phyloP scores from a whole-genome alignment of 2,329 filamentous ascomycete species.

The Trichophyton simii region DNA sequence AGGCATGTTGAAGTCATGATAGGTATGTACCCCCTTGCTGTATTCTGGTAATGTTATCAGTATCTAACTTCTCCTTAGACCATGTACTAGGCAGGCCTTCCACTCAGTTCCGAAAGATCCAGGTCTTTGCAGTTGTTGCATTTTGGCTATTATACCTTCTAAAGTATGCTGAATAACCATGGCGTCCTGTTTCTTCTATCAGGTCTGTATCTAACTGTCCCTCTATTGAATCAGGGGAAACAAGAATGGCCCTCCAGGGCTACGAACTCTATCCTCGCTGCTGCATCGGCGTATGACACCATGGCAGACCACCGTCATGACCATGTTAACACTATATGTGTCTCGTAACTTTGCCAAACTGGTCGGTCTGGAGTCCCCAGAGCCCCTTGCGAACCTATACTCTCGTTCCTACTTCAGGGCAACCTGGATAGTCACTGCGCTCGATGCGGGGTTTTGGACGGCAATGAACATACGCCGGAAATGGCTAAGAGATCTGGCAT shows the following conservation, averaged over 20 bases:
- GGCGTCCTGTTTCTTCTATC: neutral
- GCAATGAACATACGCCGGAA: constrained; percentile 81
- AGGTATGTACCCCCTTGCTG: neutral
- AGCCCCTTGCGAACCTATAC: constrained; percentile 90
- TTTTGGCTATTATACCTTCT: constrained; percentile 84
- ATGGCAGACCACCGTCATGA: constrained; percentile 81
- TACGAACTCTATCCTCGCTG: constrained; percentile 57
- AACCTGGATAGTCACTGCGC: constrained; percentile 87
- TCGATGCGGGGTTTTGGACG: constrained; percentile 97
- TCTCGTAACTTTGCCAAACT: constrained; percentile 89
- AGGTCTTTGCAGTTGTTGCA: constrained; percentile 78
- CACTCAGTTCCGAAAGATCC: constrained; percentile 78
- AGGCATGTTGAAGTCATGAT: neutral
- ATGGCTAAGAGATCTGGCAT: constrained; percentile 69
- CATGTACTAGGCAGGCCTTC: constrained; percentile 87
- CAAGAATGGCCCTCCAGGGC: constrained; percentile 71
- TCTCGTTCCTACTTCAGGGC: constrained; percentile 84
- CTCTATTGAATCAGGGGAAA: constrained; percentile 50
- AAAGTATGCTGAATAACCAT: constrained; percentile 40
- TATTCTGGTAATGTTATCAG: neutral
- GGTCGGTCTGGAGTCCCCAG: constrained; percentile 78
- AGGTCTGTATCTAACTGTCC: neutral
- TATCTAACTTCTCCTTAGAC: constrained; percentile 39
- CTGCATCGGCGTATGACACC: constrained; percentile 61
- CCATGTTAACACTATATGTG: constrained; percentile 81